Percentiles rank a stretch among this genome's conserved stretches.
phyloP scores from a whole-genome alignment of 2,329 filamentous ascomycete genomes.

The Aspergillus pseudonomiae region DNA sequence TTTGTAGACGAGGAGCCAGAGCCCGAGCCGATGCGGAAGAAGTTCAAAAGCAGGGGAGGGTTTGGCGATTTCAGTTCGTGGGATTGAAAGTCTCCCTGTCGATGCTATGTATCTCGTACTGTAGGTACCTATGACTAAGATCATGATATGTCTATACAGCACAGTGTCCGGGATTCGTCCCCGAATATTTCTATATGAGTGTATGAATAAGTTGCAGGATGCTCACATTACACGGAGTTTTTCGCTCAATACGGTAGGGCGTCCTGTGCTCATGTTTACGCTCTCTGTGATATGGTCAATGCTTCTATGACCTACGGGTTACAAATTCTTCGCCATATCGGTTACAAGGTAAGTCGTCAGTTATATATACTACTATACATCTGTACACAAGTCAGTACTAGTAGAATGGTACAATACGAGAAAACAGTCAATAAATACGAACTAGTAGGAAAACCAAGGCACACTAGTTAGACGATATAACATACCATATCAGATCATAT shows the following conservation, averaged over 20 bases:
- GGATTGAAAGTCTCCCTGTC: constrained; percentile 45
- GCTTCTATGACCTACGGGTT: background rate
- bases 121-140: background rate
- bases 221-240: background rate
- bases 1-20: constrained; percentile 66
- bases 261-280: background rate
- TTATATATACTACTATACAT: background rate
- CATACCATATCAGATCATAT: background rate
- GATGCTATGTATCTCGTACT: background rate
- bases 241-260: background rate
- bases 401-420: background rate
- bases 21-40: constrained; percentile 75
- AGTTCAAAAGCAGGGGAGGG: constrained; percentile 68
- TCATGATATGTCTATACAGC: background rate
- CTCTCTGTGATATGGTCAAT: background rate
- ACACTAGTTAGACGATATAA: background rate
- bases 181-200: background rate
- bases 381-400: background rate
- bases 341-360: too few relatives aligned
- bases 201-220: background rate
- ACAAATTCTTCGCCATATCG: background rate
- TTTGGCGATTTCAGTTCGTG: constrained; percentile 96
- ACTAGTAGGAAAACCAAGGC: background rate
- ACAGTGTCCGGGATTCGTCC: background rate
- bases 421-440: background rate